phyloP scores from a whole-genome alignment of 768 basidiomycete genomes.

The Phlegmacium glaucopus region DNA sequence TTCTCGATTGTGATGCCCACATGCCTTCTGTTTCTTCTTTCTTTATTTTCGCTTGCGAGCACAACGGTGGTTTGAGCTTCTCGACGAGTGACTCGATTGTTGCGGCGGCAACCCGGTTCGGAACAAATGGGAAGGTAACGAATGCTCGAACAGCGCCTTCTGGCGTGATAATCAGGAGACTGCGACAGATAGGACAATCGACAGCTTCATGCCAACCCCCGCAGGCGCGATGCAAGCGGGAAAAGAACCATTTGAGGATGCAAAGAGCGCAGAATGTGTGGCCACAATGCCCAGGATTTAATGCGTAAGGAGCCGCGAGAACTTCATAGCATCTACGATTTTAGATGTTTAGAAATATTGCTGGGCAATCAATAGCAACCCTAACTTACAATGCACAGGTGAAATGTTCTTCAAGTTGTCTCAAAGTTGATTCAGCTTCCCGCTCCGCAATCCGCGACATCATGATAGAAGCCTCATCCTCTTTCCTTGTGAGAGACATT shows the following conservation, averaged over 20 bases:
- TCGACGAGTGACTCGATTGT: constrained; percentile 52
- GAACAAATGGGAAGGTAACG: constrained; percentile 58
- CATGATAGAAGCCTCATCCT: constrained; percentile 38
- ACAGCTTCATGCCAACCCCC: constrained; percentile 67
- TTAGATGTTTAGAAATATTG: constrained; percentile 1
- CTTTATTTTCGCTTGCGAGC: constrained; percentile 36
- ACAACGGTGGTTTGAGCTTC: constrained; percentile 35
- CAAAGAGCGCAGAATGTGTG: constrained; percentile 69
- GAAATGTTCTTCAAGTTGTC: constrained; percentile 59
- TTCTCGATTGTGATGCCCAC: constrained; percentile 33
- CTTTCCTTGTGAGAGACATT: constrained; percentile 32
- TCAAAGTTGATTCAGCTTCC: constrained; percentile 40
- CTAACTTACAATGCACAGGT: constrained; percentile 57
- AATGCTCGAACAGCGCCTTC: constrained; percentile 48
- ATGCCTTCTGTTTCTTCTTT: constrained; percentile 38
- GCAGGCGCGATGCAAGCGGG: constrained; percentile 57
- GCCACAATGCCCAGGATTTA: constrained; percentile 56
- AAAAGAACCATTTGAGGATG: constrained; percentile 68
- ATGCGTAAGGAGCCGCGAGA: constrained; percentile 56
- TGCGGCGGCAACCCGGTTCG: constrained; percentile 54
- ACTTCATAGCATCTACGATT: constrained; percentile 58
- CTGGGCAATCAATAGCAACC: not conserved
- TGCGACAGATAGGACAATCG: constrained; percentile 67
- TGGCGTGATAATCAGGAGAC: constrained; percentile 45
- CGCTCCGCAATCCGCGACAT: constrained; percentile 40